phyloP scores from a whole-genome alignment of 345 rosid species.

The Euphorbia peplus region DNA sequence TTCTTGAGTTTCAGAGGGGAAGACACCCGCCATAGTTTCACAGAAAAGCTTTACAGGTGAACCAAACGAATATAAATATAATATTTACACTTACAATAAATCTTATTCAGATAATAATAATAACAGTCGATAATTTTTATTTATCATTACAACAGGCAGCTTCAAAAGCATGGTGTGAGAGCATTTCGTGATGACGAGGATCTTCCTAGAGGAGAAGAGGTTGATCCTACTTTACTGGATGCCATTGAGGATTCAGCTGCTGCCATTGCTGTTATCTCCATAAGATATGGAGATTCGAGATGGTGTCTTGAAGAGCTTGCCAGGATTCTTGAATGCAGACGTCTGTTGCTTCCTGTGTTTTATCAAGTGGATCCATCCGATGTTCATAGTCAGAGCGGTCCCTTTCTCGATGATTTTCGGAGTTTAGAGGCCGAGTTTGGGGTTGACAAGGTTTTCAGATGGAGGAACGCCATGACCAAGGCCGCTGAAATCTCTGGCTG shows the following conservation, averaged over 20 bases:
- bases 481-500: conserved; percentile 42
- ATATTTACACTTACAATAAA: too few species aligned
- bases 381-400: conserved; percentile 38
- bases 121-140: too few species aligned
- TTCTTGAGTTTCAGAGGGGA: conserved; percentile 58
- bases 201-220: conserved; percentile 42
- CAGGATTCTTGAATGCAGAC: conserved; percentile 31
- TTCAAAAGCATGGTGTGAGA: conserved; percentile 28
- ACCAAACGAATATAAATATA: too few species aligned
- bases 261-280: conserved; percentile 40
- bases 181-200: conserved; percentile 44
- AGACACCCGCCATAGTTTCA: conserved; percentile 44
- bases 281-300: conserved; percentile 35
- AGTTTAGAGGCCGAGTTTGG: conserved; percentile 21
- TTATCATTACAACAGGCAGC: too few species aligned
- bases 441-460: conserved; percentile 19
- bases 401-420: conserved; percentile 34
- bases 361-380: conserved; percentile 45
- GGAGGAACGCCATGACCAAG: conserved; percentile 43
- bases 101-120: too few species aligned
- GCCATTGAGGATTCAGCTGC: conserved; percentile 55
- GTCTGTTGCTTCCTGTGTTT: conserved; percentile 48
- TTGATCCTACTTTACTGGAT: conserved; percentile 26
- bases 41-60: conserved; percentile 28
- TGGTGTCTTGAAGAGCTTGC: conserved; percentile 57